Evolutionary conservation across 345 rosid genomes (phyloP).

Genomic region (Gossypium turneri): DNA sequence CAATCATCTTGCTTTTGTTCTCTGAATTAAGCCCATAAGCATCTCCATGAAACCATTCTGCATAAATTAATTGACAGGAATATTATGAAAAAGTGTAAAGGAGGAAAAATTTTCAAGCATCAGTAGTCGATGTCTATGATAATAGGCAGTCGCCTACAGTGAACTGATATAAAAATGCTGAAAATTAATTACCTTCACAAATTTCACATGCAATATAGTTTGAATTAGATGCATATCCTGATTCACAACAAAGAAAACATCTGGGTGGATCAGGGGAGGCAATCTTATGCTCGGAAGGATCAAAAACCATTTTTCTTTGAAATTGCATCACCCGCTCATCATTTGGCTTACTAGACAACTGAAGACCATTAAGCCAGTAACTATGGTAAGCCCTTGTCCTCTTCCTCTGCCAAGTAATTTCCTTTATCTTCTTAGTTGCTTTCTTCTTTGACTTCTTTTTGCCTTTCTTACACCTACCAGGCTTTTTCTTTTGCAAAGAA

Average conservation of each 20-base stretch:
- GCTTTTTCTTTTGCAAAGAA: conserved; percentile 40
- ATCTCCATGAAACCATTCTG: conserved; percentile 95
- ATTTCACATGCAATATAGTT: conserved; percentile 68
- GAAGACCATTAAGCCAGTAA: conserved; percentile 90
- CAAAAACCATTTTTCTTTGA: conserved; percentile 36
- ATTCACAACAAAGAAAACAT: conserved; percentile 67
- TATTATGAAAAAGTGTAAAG: neutral
- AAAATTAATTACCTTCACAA: conserved; percentile 61
- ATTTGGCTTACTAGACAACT: conserved; percentile 55
- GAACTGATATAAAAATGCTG: conserved; percentile 3
- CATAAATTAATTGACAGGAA: conserved; percentile 26
- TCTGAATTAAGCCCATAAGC: conserved; percentile 65
- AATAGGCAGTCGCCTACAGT: neutral
- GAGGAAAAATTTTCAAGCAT: neutral
- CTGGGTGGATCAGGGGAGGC: conserved; percentile 43
- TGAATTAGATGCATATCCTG: conserved; percentile 36
- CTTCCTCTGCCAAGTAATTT: conserved; percentile 44
- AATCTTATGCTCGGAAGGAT: conserved; percentile 32
- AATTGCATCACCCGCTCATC: conserved; percentile 66
- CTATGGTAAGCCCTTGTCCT: conserved; percentile 50
- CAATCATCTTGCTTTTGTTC: conserved; percentile 55
- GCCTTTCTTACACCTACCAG: conserved; percentile 41
- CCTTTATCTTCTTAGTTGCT: conserved; percentile 34
- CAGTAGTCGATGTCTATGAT: neutral
- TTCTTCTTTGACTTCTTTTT: conserved; percentile 44